Base-by-base conservation (phyloP, 257 asterid species). In the Ocimum tenuiflorum region DNA sequence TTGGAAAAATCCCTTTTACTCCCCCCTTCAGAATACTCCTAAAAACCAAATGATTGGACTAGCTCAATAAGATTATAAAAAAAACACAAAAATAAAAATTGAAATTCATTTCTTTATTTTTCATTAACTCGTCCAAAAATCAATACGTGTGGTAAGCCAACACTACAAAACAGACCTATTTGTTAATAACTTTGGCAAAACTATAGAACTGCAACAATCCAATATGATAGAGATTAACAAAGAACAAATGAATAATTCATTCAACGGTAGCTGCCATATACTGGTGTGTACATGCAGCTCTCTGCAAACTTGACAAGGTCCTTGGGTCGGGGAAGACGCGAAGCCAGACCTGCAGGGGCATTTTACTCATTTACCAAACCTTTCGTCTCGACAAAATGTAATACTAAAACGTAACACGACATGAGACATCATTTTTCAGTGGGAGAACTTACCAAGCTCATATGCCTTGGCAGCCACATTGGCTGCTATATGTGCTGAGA, bases 261-360 rank as follows among this genome's bases (percentile, higher is more conserved):
- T 60, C 54, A 89, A 73, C 94, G 96, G 45, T 86, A 94, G 74
- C 43, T 69, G 75, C 88, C 85, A 67, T 94, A 94, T 65, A 82
- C 77, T 5, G 97, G 97, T 36, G 84, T 77, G 78, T 94, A 94
- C 99, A 94, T 90, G 86, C 94, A 94, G 75, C 99, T 83, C 88
- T 94, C 89, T 0, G 99, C 99, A 76, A 68, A 90, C 78, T 80
- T 76, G 8, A 83, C 85, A 1, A 94, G 96, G 79, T 94, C 86
- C 20, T 69, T 72, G 5, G 99, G 99, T 8, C 92, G 96, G 20
- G 97, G 97, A 43, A 90, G 89, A 53, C 87, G 94, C 0, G 99
- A 79, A 9, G 99, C 96, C 74, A 90, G 72, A 68, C 96, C 99
- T 89, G 24, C 47, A 66, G 77, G 70, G 73, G 63, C 72, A 68